Percentiles rank a stretch among this genome's conserved stretches.
phyloP scores from a whole-genome alignment of 2,329 filamentous ascomycete genomes.

The Ascochyta pisi region DNA sequence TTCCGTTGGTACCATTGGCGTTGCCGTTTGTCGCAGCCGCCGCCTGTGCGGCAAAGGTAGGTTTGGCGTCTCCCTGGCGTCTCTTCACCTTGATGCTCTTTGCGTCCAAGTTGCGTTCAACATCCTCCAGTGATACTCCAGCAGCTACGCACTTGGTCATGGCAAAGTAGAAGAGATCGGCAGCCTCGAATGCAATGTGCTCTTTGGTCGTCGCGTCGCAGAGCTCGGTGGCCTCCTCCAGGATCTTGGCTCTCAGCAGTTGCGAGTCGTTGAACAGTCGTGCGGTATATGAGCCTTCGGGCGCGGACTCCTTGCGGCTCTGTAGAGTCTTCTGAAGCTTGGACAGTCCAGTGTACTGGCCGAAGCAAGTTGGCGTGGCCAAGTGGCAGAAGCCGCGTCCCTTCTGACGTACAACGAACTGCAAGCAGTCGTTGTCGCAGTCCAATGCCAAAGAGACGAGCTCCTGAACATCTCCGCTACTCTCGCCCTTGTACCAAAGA shows the following conservation, averaged over 20 bases:
- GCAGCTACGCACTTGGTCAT: slow-evolving; percentile 86
- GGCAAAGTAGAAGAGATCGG: slow-evolving; percentile 95
- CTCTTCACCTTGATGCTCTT: slow-evolving; percentile 97
- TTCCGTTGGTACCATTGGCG: slow-evolving; percentile 21
- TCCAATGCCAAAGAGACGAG: slow-evolving; percentile 84
- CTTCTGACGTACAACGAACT: slow-evolving; percentile 88
- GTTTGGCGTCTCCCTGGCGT: slow-evolving; percentile 91
- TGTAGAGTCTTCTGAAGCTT: slow-evolving; percentile 86
- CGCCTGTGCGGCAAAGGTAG: slow-evolving; percentile 85
- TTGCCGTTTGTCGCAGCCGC: slow-evolving; percentile 20
- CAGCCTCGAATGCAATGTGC: slow-evolving; percentile 91
- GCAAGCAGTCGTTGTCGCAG: slow-evolving; percentile 91
- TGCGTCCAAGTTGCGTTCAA: slow-evolving; percentile 89
- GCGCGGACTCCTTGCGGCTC: slow-evolving; percentile 81
- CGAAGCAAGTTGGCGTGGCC: slow-evolving; percentile 91
- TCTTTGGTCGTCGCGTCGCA: slow-evolving; percentile 83
- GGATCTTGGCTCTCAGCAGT: slow-evolving; percentile 91
- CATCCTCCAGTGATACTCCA: slow-evolving; percentile 84
- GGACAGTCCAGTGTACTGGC: slow-evolving; percentile 79
- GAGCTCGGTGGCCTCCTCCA: slow-evolving; percentile 96
- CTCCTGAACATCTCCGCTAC: slow-evolving; percentile 91
- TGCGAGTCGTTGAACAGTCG: slow-evolving; percentile 91
- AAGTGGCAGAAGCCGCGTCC: slow-evolving; percentile 93
- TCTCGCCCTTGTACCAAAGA: slow-evolving; percentile 95
- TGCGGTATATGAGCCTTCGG: slow-evolving; percentile 90